Percentiles rank a stretch among this genome's conserved stretches.
Evolutionary conservation across 352 stramenopile genomes (phyloP).

Genomic region (Aphanomyces astaci): DNA sequence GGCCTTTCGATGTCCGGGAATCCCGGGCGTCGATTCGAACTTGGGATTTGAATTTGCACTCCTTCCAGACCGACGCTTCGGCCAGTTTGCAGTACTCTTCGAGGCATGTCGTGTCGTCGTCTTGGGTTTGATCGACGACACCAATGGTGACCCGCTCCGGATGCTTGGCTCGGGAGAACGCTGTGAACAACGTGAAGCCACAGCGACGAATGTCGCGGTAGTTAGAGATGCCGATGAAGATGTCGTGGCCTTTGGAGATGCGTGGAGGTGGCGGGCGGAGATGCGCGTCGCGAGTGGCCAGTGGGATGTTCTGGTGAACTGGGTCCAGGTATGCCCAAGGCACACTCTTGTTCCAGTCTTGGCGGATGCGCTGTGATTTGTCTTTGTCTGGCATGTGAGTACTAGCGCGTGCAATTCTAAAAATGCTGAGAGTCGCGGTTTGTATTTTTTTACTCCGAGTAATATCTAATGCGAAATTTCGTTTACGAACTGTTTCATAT

Average conservation of each 20-base stretch:
- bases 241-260: background rate
- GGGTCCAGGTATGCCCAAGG: background rate
- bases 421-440: too few relatives aligned
- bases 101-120: slow-evolving; percentile 11
- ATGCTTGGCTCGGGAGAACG: slow-evolving; percentile 1
- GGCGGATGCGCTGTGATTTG: slow-evolving; percentile 5
- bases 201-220: slow-evolving; percentile 10
- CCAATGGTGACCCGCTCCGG: slow-evolving; percentile 17
- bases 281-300: background rate
- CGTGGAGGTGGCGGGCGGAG: slow-evolving; percentile 4
- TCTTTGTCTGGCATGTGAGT: too few relatives aligned
- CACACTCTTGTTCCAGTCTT: background rate
- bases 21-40: slow-evolving; percentile 4
- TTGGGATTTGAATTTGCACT: slow-evolving; percentile 21
- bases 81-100: slow-evolving; percentile 19
- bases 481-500: too few relatives aligned
- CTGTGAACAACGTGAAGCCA: slow-evolving; percentile 16
- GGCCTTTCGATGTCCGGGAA: slow-evolving; percentile 8
- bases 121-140: slow-evolving; percentile 17
- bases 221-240: slow-evolving; percentile 12
- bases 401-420: too few relatives aligned
- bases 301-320: background rate
- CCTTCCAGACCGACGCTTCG: background rate
- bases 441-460: too few relatives aligned
- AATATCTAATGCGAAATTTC: too few relatives aligned